Evolutionary conservation across 169 alveolate genomes (phyloP), one percentile per base, ranked within the genome.

Genomic region (Plasmodium vivax): DNA sequence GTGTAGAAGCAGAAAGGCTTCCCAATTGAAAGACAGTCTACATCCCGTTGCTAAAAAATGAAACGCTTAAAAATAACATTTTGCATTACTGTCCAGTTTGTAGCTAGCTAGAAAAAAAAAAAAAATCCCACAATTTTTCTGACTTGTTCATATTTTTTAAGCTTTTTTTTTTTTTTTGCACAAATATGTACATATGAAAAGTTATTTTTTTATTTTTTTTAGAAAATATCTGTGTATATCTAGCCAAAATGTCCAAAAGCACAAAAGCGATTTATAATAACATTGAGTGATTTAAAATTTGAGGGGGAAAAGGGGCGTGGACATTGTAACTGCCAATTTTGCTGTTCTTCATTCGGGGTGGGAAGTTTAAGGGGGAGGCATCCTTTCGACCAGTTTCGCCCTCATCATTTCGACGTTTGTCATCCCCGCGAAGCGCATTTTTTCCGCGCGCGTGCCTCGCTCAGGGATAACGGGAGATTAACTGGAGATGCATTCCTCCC

Each of bases 171-270:
- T 68, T 62, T 62, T 62, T n/a, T 68, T 51, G 62, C 8, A 51
- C 62, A 51, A 51, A 51, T 84, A 68, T 41, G 51, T 68, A 81
- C 38, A 45, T 81, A 81, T 81, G 16, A 47, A 1, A 51, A 38
- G 32, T 38, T 41, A 47, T 43, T 12, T 56, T 82, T 82, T 82
- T 51, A 16, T 19, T 81, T 9, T 30, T 82, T 19, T 10, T 56
- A 45, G 74, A 80, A 45, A 80, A n/a, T 80, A 43, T 45, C 85
- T 80, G 74, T 80, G 27, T 80, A 38, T 36, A 14, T 36, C 74
- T n/a, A 80, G 85, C 85, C 73, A 80, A 80, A 80, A 80, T 80
- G 51, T 32, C 41, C 8, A 80, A n/a, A 80, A 19, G 36, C 23
- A 80, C 19, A 80, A 45, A 45, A 80, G 14, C 47, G 14, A 80